Conservation (phyloP, 2,329 filamentous ascomycete genomes). For the Ceratocystis huliohia region DNA sequence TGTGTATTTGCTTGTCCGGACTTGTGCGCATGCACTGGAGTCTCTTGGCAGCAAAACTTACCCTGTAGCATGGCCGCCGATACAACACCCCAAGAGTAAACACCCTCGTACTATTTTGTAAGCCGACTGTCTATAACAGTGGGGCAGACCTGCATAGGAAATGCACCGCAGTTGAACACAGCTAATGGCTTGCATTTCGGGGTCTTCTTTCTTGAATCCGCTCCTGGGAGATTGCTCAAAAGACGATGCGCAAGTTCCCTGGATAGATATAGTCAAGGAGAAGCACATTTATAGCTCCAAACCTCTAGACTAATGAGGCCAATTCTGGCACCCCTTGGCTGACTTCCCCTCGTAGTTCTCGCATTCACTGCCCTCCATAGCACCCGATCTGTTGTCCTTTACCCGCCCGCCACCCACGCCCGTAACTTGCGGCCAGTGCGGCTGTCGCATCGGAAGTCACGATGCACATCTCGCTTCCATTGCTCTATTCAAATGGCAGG, state of each 20-base stretch:
- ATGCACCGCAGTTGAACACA: neutral
- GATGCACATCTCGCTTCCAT: conserved; percentile 35
- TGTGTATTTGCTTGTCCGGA: conserved; percentile 29
- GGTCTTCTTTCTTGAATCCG: neutral
- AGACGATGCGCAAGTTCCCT: conserved; percentile 35
- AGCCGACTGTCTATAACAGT: neutral
- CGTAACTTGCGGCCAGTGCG: conserved; percentile 37
- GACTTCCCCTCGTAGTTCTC: conserved; percentile 12
- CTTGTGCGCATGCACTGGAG: conserved; percentile 3
- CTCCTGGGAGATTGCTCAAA: conserved; percentile 37
- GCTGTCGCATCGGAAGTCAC: conserved; percentile 36
- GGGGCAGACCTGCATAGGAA: neutral
- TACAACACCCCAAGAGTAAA: conserved; percentile 55
- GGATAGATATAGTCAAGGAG: conserved; percentile 36
- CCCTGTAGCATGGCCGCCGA: conserved; percentile 49
- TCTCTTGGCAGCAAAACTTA: conserved; percentile 8
- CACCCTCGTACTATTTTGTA: conserved; percentile 28
- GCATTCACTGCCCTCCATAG: neutral
- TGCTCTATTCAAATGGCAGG: conserved; percentile 46
- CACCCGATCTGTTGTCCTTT: conserved; percentile 1
- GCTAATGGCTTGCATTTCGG: neutral
- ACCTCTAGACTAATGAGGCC: neutral
- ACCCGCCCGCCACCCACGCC: conserved; percentile 11
- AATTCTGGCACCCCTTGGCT: neutral
- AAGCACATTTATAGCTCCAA: conserved; percentile 35